Percentiles rank a stretch among this genome's conserved stretches.
Evolutionary conservation across 805 yeast genomes (phyloP).

Genomic region (Nakazawaea ishiwadae): DNA sequence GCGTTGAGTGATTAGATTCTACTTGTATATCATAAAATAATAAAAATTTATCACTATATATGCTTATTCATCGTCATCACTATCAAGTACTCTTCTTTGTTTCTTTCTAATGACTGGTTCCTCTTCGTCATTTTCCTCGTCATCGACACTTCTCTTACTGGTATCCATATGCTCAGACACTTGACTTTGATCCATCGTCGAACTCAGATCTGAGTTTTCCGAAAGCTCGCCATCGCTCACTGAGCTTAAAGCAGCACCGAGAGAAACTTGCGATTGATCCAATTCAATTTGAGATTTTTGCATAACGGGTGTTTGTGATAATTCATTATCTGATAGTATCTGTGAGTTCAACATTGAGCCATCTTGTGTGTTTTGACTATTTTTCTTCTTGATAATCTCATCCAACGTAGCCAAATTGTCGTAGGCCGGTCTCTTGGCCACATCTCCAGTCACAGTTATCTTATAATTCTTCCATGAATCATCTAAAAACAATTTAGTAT

Average conservation of each 20-base stretch:
- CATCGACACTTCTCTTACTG: background rate
- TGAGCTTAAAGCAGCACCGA: no score
- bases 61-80: slow-evolving; percentile 14
- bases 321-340: no score
- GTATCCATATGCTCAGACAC: no score
- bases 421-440: background rate
- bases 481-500: slow-evolving; percentile 9
- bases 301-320: no score
- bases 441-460: slow-evolving; percentile 4
- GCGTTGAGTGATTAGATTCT: slow-evolving; percentile 26
- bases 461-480: slow-evolving; percentile 11
- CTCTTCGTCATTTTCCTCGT: slow-evolving; percentile 6
- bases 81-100: slow-evolving; percentile 12
- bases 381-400: background rate
- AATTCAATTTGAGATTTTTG: no score
- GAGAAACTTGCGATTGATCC: no score
- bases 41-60: background rate
- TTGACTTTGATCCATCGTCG: no score
- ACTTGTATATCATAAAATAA: background rate
- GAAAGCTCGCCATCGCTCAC: no score
- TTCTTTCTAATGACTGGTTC: slow-evolving; percentile 4
- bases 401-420: slow-evolving; percentile 2
- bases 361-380: background rate
- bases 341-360: background rate
- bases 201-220: background rate